Evolutionary conservation across 257 asterid genomes (phyloP), one percentile per base, ranked within the genome.

Genomic region (Coffea eugenioides): DNA sequence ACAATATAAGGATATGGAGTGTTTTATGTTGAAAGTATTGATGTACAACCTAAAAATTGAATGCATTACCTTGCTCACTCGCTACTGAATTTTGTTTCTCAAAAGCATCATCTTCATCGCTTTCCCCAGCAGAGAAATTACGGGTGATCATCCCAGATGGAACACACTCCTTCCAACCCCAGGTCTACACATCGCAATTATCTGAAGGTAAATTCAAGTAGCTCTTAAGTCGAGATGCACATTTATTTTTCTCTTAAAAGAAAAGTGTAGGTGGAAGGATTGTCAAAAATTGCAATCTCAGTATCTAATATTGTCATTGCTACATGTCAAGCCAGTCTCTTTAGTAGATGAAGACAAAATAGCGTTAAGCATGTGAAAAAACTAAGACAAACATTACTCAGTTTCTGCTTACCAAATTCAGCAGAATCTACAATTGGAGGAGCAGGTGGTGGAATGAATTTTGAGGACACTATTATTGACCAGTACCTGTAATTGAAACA

Each of bases 81-180:
- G 72, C 12, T 9, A 77, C 75, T 51, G 88, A 87, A 81, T 67
- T 84, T 83, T 82, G 90, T 77, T 86, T 85, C 48, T 80, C 72
- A 64, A 83, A 73, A 70, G 74, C 77, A 77, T 87, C 90, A 15
- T 84, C 90, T 61, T 87, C 94, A 69, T 75, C 49, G 45, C 59
- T 83, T 76, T 75, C 88, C 73, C 75, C 77, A 67, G 78, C 61
- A 80, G 84, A n/a, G 82, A 88, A 84, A 80, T 62, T 83, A 64
- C 81, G 80, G 49, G 81, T 62, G 31, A 92, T 48, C 77, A 85
- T 86, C 69, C 84, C 90, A 48, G 96, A 88, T 41, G 97, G 94
- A 76, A 92, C 95, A 71, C 97, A 91, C 85, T 92, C 96, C 81
- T 91, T 92, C 97, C 97, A 91, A 23, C 97, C 97, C 97, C 97